phyloP scores from a whole-genome alignment of 495 filamentous ascomycete species.

The Xylaria cubensis region DNA sequence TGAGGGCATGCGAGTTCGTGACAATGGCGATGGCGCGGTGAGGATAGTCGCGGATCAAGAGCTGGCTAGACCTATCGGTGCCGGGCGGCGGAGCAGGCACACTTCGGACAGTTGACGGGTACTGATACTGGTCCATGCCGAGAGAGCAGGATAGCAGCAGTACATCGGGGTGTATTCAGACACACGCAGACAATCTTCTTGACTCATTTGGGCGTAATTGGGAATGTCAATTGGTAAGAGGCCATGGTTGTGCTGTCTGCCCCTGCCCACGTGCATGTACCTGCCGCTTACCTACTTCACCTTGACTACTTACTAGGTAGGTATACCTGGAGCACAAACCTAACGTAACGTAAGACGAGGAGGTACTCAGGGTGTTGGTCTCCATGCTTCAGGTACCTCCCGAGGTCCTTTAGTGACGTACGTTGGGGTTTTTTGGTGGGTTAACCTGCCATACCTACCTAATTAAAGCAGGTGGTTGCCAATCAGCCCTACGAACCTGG shows the following conservation, averaged over 20 bases:
- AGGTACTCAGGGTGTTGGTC: not conserved
- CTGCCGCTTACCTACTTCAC: not conserved
- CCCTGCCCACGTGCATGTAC: not conserved
- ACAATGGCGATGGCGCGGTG: conserved; percentile 84
- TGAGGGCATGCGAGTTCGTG: conserved; percentile 77
- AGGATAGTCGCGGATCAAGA: conserved; percentile 79
- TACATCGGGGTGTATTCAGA: conserved; percentile 28
- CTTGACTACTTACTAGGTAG: not conserved
- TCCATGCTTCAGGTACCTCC: not conserved
- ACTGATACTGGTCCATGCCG: conserved; percentile 47
- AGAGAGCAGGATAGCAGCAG: conserved; percentile 38
- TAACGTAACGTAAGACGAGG: not conserved
- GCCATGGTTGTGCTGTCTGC: not conserved
- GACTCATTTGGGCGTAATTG: conserved; percentile 10
- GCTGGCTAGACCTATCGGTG: conserved; percentile 55
- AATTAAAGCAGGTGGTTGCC: conserved; percentile 12
- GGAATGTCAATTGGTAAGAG: conserved; percentile 5
- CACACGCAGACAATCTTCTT: not conserved
- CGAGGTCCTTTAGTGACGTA: conserved; percentile 9
- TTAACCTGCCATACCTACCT: conserved; percentile 8
- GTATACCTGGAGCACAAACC: not conserved
- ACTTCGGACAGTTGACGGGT: conserved; percentile 35
- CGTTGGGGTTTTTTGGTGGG: conserved; percentile 12
- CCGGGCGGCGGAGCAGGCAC: conserved; percentile 41
- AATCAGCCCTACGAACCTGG: conserved; percentile 17